Percentiles rank a stretch among this genome's conserved stretches.
phyloP scores from a whole-genome alignment of 2,329 filamentous ascomycete genomes.

The Trichophyton benhamiae region DNA sequence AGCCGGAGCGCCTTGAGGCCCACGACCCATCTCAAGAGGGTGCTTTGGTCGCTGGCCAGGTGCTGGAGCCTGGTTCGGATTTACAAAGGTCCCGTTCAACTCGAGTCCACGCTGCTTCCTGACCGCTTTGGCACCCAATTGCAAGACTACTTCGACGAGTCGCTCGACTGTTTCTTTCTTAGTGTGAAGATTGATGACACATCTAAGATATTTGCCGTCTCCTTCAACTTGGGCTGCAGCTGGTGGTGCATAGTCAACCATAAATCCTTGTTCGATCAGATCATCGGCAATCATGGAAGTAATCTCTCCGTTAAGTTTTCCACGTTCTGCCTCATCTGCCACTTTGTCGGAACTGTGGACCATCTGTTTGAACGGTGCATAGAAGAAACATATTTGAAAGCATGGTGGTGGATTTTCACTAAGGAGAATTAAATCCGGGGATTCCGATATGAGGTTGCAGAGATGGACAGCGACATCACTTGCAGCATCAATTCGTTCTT shows the following conservation, averaged over 20 bases:
- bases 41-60: constrained; percentile 14
- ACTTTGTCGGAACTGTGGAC: constrained; percentile 21
- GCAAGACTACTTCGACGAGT: constrained; percentile 48
- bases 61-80: neutral
- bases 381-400: constrained; percentile 92
- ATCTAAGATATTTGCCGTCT: constrained; percentile 54
- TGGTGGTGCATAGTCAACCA: constrained; percentile 54
- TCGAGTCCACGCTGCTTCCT: constrained; percentile 12
- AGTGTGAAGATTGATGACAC: constrained; percentile 54
- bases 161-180: constrained; percentile 48
- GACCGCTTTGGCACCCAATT: constrained; percentile 29
- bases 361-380: constrained; percentile 48
- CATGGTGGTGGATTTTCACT: constrained; percentile 70
- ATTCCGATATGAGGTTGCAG: constrained; percentile 44
- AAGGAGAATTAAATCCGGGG: constrained; percentile 56
- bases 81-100: constrained; percentile 2
- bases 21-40: constrained; percentile 24
- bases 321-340: constrained; percentile 25
- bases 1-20: constrained; percentile 13
- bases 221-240: constrained; percentile 38
- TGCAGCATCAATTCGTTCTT: constrained; percentile 55
- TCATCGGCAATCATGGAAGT: constrained; percentile 45
- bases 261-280: constrained; percentile 50
- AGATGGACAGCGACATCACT: constrained; percentile 61
- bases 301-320: constrained; percentile 40